Base-by-base conservation (phyloP, 306 rosid genomes). In the Phaseolus lunatus region DNA sequence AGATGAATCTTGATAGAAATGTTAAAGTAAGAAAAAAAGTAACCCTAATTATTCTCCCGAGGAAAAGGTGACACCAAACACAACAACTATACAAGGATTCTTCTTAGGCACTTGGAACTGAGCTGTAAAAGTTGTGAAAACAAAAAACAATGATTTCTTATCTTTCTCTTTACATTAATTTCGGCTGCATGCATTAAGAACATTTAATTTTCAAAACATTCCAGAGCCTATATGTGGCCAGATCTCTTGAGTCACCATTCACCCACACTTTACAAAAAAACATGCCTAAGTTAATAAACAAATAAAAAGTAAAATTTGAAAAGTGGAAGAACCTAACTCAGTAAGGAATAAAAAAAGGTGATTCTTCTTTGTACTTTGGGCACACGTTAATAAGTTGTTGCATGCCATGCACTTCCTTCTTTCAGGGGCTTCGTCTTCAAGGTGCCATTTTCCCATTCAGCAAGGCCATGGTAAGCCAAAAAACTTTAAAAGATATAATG, bases 251-350 rank as follows among this genome's bases (percentile, higher is more conserved):
- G 73, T 82, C 82, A 76, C 75, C 5, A 52, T 41, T 52, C 81
- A 81, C 81, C 33, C 43, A 57, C 15, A 15, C 78, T 70, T 66
- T 39, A 63, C 20, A 53, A 50, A 70, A 31, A 82, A 62, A 44
- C 43, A 53, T 16, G 29, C 26, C 29, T 68, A 76, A 59, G 73
- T 61, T 41, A 76, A 81, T 76, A 69, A 58, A 81, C 67, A 47
- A 81, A 0, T 39, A 1, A 35, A 81, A 80, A 81, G 81, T 31
- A 19, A 44, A 77, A 54, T 24, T 67, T 74, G 65, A 73, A 62
- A 75, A 84, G 73, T 70, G 69, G 78, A 79, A 82, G 78, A 84
- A 78, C 72, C 85, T 67, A 47, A 65, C 79, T 39, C 63, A 20
- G 57, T 63, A 29, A 70, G 26, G 53, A 56, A 43, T 43, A 63